Conservation (phyloP, 2,329 filamentous ascomycete species). For the Cytospora mali region DNA sequence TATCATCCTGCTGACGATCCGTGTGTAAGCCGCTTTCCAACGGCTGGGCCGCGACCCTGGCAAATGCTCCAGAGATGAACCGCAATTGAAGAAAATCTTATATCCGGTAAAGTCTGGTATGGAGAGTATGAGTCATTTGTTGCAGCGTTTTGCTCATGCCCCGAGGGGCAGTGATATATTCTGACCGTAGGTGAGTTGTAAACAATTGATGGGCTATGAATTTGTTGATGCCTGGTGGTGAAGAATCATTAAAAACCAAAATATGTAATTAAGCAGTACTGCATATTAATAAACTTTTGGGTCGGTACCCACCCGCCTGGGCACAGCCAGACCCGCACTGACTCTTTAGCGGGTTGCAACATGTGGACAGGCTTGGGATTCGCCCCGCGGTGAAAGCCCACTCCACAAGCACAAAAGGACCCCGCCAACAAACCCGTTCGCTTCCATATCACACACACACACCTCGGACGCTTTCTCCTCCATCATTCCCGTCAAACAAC, state of each 20-base stretch:
- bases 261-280: conserved; percentile 16
- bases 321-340: conserved; percentile 1
- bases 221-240: neutral
- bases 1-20: conserved; percentile 9
- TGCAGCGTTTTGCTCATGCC: neutral
- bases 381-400: conserved; percentile 20
- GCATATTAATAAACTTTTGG: neutral
- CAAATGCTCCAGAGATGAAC: conserved; percentile 1
- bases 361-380: neutral
- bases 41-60: neutral
- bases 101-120: neutral
- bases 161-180: neutral
- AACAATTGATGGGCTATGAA: neutral
- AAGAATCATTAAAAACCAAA: neutral
- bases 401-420: conserved; percentile 28
- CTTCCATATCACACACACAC: too few relatives aligned
- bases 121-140: neutral
- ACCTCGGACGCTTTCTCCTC: conserved; percentile 14
- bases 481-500: conserved; percentile 4
- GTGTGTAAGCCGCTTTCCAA: neutral
- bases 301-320: conserved; percentile 7
- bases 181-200: neutral
- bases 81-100: neutral
- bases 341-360: conserved; percentile 13
- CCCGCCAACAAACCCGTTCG: conserved; percentile 25